These are phyloP conservation scores for Mycena rebaudengoi DNA, from an alignment of 768 basidiomycete genomes.

Conservation along the genomic window DNA sequence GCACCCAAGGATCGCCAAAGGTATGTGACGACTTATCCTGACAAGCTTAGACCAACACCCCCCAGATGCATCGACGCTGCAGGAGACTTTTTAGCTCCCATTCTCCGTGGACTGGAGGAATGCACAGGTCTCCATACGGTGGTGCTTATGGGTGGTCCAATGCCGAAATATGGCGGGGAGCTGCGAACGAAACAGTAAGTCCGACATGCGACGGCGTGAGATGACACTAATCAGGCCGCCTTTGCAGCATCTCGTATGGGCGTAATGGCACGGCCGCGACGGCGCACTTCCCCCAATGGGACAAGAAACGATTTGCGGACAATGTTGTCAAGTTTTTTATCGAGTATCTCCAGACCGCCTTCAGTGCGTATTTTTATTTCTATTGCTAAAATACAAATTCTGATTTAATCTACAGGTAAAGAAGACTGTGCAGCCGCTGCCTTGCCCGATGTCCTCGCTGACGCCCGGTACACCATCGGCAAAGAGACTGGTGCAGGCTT, in stretches of 20 bases:
- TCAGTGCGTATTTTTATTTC: neutral
- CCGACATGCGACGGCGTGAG: neutral
- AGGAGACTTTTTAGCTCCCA: neutral
- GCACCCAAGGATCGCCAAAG: neutral
- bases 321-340: neutral
- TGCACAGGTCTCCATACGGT: neutral
- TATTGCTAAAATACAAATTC: neutral
- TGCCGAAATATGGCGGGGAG: neutral
- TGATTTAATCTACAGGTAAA: neutral
- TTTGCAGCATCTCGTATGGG: neutral
- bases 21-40: neutral
- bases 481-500: too few relatives aligned
- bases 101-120: neutral
- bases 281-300: neutral
- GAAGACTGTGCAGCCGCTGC: neutral
- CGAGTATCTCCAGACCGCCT: neutral
- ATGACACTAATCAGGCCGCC: too few relatives aligned
- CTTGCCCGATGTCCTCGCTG: too few relatives aligned
- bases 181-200: neutral
- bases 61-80: neutral
- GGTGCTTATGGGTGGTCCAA: neutral
- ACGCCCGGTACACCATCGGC: too few relatives aligned
- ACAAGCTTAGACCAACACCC: too few relatives aligned
- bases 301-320: neutral
- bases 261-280: neutral